Conservation (phyloP, 202 grass and related monocot genomes). For the Panicum hallii region DNA sequence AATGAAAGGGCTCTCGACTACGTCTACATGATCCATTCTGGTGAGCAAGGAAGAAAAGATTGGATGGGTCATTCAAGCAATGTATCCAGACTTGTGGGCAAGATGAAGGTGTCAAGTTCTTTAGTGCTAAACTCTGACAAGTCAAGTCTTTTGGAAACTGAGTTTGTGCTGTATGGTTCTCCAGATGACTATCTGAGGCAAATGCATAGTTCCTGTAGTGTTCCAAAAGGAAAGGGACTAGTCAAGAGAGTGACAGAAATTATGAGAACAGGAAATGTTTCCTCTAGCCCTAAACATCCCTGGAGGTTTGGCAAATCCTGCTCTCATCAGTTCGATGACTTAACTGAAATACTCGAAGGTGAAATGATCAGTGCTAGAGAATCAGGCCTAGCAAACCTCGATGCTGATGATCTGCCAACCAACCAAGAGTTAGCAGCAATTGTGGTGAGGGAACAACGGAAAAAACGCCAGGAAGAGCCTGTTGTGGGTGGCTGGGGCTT, state of each 20-base stretch:
- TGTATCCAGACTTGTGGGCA: slow-evolving; percentile 63
- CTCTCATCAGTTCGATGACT: slow-evolving; percentile 46
- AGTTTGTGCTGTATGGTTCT: slow-evolving; percentile 80
- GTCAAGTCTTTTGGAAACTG: slow-evolving; percentile 55
- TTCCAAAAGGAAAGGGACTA: slow-evolving; percentile 63
- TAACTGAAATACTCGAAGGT: slow-evolving; percentile 35
- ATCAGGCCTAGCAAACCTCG: slow-evolving; percentile 43
- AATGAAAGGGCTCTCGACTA: slow-evolving; percentile 56
- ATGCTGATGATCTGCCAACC: slow-evolving; percentile 48
- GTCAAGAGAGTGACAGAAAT: slow-evolving; percentile 73
- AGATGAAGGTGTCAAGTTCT: slow-evolving; percentile 83
- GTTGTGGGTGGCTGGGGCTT: slow-evolving; percentile 79
- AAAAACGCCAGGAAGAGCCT: slow-evolving; percentile 32
- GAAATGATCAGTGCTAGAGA: slow-evolving; percentile 44
- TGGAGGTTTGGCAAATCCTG: slow-evolving; percentile 50
- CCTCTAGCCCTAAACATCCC: slow-evolving; percentile 53
- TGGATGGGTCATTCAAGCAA: slow-evolving; percentile 48
- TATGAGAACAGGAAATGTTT: slow-evolving; percentile 60
- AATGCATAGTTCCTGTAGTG: slow-evolving; percentile 49
- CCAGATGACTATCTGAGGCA: slow-evolving; percentile 62
- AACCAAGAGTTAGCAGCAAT: slow-evolving; percentile 74
- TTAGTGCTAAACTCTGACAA: slow-evolving; percentile 51
- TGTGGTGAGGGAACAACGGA: slow-evolving; percentile 58
- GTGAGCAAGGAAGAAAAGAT: slow-evolving; percentile 63
- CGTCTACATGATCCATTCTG: slow-evolving; percentile 69